Percentiles rank a stretch among this genome's conserved stretches.
Conservation (phyloP, 1,284 basidiomycete species). For the Retiboletus flavoniger region DNA sequence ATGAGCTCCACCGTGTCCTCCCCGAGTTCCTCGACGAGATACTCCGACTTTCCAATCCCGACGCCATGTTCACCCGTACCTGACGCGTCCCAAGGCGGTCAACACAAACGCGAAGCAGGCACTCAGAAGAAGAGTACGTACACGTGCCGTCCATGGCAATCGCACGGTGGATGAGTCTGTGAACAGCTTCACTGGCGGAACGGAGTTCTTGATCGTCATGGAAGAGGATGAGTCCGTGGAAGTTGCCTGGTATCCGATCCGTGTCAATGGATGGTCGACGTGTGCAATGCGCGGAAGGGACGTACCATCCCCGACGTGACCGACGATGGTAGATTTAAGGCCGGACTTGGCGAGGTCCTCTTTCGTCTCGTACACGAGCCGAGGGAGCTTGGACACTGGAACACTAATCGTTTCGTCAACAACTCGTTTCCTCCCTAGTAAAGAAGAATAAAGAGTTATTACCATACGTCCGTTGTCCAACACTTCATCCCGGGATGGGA, state of each 20-base stretch:
- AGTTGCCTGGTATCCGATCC: slow-evolving; percentile 45
- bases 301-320: slow-evolving; percentile 85
- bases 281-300: slow-evolving; percentile 22
- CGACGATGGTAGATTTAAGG: slow-evolving; percentile 72
- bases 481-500: slow-evolving; percentile 62
- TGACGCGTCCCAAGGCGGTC: slow-evolving; percentile 19
- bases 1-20: slow-evolving; percentile 76
- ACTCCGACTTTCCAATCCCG: slow-evolving; percentile 76
- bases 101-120: neutral
- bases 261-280: slow-evolving; percentile 9
- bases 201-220: slow-evolving; percentile 58
- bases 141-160: slow-evolving; percentile 73
- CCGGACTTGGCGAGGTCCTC: slow-evolving; percentile 65
- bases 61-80: slow-evolving; percentile 71
- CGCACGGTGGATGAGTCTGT: slow-evolving; percentile 67
- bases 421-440: slow-evolving; percentile 7
- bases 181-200: slow-evolving; percentile 57
- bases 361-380: slow-evolving; percentile 72
- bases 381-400: slow-evolving; percentile 70
- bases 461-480: slow-evolving; percentile 91
- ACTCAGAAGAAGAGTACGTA: slow-evolving; percentile 32
- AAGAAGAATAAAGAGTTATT: slow-evolving; percentile 17
- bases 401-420: slow-evolving; percentile 50
- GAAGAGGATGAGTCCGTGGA: slow-evolving; percentile 72
- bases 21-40: slow-evolving; percentile 73